Percentiles rank a stretch among this genome's conserved stretches.
Conservation (phyloP, 257 asterid species). For the Rubia yunnanensis region DNA sequence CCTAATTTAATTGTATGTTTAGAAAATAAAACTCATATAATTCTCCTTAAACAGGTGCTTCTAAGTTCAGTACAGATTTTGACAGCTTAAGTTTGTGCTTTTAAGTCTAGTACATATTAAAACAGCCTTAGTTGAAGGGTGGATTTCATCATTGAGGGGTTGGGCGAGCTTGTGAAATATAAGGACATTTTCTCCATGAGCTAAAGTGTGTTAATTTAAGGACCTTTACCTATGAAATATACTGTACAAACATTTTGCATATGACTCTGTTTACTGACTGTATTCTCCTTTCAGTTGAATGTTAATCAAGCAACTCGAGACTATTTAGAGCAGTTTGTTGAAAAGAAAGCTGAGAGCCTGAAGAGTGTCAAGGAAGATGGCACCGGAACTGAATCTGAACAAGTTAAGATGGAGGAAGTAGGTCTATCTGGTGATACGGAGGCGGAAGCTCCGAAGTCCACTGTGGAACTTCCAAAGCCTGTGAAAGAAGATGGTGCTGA, state of each 20-base stretch:
- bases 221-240: background rate
- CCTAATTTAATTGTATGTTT: background rate
- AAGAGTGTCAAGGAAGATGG: conserved; percentile 39
- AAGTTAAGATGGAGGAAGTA: conserved; percentile 39
- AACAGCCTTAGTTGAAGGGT: no score
- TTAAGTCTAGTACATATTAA: background rate
- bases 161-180: background rate
- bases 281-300: conserved; percentile 53
- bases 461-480: conserved; percentile 37
- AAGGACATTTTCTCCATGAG: background rate
- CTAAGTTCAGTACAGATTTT: background rate
- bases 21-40: background rate
- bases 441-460: conserved; percentile 30
- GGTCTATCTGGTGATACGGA: conserved; percentile 40
- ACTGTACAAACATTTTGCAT: background rate
- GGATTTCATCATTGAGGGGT: background rate
- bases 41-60: background rate
- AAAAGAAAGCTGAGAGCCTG: conserved; percentile 51
- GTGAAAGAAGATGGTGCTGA: conserved; percentile 39
- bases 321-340: conserved; percentile 66
- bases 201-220: background rate
- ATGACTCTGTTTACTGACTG: conserved; percentile 10
- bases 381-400: conserved; percentile 36
- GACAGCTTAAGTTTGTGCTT: background rate
- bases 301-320: conserved; percentile 66